Conservation (phyloP, 768 basidiomycete species). For the Russula foetens region DNA sequence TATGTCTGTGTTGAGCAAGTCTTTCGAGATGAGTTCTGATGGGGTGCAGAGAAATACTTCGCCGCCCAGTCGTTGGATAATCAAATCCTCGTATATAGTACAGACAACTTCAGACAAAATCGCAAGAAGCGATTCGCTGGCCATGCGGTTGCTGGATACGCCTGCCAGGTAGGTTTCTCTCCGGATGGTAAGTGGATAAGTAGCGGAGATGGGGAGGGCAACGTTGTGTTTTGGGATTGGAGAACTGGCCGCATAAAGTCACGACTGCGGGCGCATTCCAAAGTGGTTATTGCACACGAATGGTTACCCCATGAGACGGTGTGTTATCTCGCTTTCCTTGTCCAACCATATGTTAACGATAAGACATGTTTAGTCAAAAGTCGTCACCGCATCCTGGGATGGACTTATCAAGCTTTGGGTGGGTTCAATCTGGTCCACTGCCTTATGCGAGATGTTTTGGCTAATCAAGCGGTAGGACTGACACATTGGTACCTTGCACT, state of each 20-base stretch:
- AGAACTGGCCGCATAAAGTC: constrained; percentile 96
- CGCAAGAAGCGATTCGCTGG: constrained; percentile 98
- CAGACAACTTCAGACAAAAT: constrained; percentile 97
- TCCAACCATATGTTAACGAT: constrained; percentile 1
- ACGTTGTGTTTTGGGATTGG: constrained; percentile 99
- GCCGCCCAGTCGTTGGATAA: constrained; percentile 98
- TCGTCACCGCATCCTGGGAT: constrained; percentile 97
- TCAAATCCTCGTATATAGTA: constrained; percentile 94
- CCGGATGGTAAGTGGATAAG: constrained; percentile 98
- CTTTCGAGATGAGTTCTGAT: constrained; percentile 21
- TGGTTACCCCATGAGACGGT: constrained; percentile 98
- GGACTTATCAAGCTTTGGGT: constrained; percentile 98
- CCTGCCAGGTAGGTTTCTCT: constrained; percentile 94
- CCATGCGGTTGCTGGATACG: constrained; percentile 94
- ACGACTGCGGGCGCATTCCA: constrained; percentile 78
- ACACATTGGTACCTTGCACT: not conserved
- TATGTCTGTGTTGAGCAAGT: constrained; percentile 37
- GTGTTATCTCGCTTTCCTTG: constrained; percentile 20
- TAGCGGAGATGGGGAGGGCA: constrained; percentile 91
- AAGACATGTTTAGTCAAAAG: constrained; percentile 63
- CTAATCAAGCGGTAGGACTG: constrained; percentile 17
- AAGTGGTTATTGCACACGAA: constrained; percentile 96
- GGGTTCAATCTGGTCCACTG: constrained; percentile 25
- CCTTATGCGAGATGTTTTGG: not conserved
- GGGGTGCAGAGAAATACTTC: constrained; percentile 78